Percentiles rank a stretch among this genome's conserved stretches.
These are phyloP conservation scores for Starmera dryadoides DNA, from an alignment of 805 yeast genomes.

Conservation along the genomic window DNA sequence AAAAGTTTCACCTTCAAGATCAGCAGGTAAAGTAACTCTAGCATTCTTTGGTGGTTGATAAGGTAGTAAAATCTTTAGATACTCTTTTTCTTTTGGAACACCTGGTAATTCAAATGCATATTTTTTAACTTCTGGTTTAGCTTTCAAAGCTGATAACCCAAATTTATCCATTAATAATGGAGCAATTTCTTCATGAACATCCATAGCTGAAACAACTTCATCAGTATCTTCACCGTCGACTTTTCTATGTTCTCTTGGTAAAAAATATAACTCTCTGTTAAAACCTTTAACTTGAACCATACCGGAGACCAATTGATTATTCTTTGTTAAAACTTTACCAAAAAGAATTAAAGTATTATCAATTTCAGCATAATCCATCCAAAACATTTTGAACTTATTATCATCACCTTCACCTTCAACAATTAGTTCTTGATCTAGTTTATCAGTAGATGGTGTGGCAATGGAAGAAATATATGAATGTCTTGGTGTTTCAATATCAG, in stretches of 20 bases:
- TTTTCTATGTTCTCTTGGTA: slow-evolving; percentile 55
- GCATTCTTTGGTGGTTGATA: slow-evolving; percentile 53
- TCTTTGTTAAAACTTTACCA: slow-evolving; percentile 66
- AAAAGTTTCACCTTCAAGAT: slow-evolving; percentile 70
- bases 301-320: slow-evolving; percentile 58
- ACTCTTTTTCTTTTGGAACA: slow-evolving; percentile 73
- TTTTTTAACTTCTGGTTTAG: slow-evolving; percentile 66
- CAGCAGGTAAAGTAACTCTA: slow-evolving; percentile 45
- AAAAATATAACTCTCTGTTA: slow-evolving; percentile 63
- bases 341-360: slow-evolving; percentile 63
- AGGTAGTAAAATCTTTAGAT: slow-evolving; percentile 73
- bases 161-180: slow-evolving; percentile 56
- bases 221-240: slow-evolving; percentile 34
- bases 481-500: background rate
- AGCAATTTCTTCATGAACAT: slow-evolving; percentile 71
- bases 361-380: slow-evolving; percentile 85
- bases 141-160: slow-evolving; percentile 54
- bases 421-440: slow-evolving; percentile 13
- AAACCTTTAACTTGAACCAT: slow-evolving; percentile 70
- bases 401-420: slow-evolving; percentile 25
- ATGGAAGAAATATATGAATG: too few relatives aligned
- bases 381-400: slow-evolving; percentile 63
- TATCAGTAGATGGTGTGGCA: slow-evolving; percentile 6
- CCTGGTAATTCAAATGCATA: slow-evolving; percentile 85
- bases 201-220: slow-evolving; percentile 42